Evolutionary conservation across 2,329 filamentous ascomycete species (phyloP).

Genomic region (Calonectria multiphialidica): DNA sequence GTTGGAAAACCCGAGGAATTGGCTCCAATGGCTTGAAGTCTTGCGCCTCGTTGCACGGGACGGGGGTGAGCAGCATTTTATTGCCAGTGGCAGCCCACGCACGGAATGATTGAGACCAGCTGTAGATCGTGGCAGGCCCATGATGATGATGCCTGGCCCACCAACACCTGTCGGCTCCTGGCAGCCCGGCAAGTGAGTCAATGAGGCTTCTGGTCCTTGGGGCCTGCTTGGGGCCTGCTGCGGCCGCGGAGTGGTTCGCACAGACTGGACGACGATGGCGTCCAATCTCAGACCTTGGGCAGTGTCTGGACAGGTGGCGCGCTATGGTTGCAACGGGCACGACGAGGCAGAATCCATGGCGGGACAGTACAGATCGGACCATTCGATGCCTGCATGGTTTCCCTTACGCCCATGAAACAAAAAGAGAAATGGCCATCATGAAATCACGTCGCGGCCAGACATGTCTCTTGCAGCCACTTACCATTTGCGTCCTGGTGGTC

Average conservation of each 20-base stretch:
- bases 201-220: background rate
- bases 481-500: background rate
- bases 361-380: background rate
- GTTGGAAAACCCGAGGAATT: background rate
- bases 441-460: background rate
- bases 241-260: background rate
- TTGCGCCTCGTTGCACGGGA: background rate
- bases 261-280: background rate
- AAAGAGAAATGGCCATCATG: background rate
- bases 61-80: conserved; percentile 1
- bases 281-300: background rate
- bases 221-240: background rate
- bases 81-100: background rate
- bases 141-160: background rate
- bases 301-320: conserved; percentile 1
- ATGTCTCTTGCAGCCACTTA: background rate
- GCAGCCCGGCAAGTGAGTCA: conserved; percentile 5
- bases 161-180: background rate
- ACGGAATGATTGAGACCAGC: background rate
- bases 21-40: background rate
- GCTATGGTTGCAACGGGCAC: conserved; percentile 10
- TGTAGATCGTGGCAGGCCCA: background rate
- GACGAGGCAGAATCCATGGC: background rate
- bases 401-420: background rate
- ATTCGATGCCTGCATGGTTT: background rate